Percentiles rank a stretch among this genome's conserved stretches.
phyloP scores from a whole-genome alignment of 2,329 filamentous ascomycete species.

The Penicillium occitanis region DNA sequence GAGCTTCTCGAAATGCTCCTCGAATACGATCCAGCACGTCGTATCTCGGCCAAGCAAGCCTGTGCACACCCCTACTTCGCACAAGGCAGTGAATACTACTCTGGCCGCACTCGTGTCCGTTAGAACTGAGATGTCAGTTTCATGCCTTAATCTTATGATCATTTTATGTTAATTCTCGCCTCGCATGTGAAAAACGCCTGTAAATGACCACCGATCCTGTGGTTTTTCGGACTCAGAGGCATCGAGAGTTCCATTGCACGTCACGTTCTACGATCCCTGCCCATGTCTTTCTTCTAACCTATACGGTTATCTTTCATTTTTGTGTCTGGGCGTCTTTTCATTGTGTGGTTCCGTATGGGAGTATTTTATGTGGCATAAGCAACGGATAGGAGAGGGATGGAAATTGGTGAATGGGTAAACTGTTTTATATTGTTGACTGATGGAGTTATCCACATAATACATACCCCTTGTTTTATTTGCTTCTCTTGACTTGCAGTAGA shows the following conservation, averaged over 20 bases:
- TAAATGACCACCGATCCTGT: not conserved
- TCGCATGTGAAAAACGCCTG: not conserved
- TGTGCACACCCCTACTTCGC: constrained; percentile 82
- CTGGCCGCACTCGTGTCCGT: constrained; percentile 37
- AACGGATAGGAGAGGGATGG: constrained; percentile 15
- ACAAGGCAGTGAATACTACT: constrained; percentile 50
- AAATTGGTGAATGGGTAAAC: constrained; percentile 5
- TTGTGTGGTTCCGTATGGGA: constrained; percentile 14
- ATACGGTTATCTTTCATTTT: not conserved
- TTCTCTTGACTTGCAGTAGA: constrained; percentile 1
- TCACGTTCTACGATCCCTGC: not conserved
- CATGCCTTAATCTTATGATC: not conserved
- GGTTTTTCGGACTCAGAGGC: not conserved
- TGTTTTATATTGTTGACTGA: constrained; percentile 16
- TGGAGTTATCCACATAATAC: constrained; percentile 14
- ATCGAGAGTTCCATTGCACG: not conserved
- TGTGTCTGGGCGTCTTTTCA: constrained; percentile 14
- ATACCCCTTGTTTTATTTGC: constrained; percentile 11
- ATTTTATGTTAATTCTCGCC: constrained; percentile 2
- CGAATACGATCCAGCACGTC: constrained; percentile 80
- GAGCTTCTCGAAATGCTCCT: constrained; percentile 65
- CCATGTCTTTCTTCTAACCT: not conserved
- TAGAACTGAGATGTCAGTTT: constrained; percentile 41
- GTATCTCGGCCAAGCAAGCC: constrained; percentile 86
- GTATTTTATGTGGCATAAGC: constrained; percentile 16